phyloP scores from a whole-genome alignment of 2,329 filamentous ascomycete species.

The Cladosporium sp. region DNA sequence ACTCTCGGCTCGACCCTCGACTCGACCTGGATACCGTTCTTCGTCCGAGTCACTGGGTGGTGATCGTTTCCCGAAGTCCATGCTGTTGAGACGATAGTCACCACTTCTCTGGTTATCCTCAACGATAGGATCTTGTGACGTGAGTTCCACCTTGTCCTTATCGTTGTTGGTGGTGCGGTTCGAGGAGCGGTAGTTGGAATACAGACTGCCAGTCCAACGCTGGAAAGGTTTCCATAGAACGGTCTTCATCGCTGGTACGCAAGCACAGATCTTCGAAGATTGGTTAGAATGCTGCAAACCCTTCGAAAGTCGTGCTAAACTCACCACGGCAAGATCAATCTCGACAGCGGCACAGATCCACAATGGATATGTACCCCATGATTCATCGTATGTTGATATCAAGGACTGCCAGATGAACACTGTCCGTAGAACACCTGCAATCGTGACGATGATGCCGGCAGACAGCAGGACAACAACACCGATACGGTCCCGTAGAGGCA shows the following conservation, averaged over 20 bases:
- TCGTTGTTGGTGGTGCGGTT: not conserved
- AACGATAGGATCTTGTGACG: slow-evolving; percentile 14
- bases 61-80: not conserved
- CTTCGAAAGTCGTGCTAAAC: slow-evolving; percentile 25
- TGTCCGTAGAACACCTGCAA: slow-evolving; percentile 45
- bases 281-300: slow-evolving; percentile 5
- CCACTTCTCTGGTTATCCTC: not conserved
- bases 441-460: slow-evolving; percentile 45
- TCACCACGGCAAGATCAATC: slow-evolving; percentile 48
- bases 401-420: slow-evolving; percentile 47
- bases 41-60: not conserved
- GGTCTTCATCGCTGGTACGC: slow-evolving; percentile 39
- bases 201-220: slow-evolving; percentile 22
- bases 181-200: slow-evolving; percentile 25
- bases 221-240: slow-evolving; percentile 31
- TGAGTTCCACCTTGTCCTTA: slow-evolving; percentile 5
- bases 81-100: not conserved
- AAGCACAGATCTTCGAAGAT: slow-evolving; percentile 38
- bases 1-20: not conserved
- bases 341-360: slow-evolving; percentile 51
- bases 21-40: not conserved
- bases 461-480: slow-evolving; percentile 43
- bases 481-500: slow-evolving; percentile 44
- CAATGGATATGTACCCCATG: slow-evolving; percentile 48
- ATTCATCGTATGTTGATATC: slow-evolving; percentile 44